Evolutionary conservation across 495 filamentous ascomycete species (phyloP).

Genomic region (Tuber magnatum): DNA sequence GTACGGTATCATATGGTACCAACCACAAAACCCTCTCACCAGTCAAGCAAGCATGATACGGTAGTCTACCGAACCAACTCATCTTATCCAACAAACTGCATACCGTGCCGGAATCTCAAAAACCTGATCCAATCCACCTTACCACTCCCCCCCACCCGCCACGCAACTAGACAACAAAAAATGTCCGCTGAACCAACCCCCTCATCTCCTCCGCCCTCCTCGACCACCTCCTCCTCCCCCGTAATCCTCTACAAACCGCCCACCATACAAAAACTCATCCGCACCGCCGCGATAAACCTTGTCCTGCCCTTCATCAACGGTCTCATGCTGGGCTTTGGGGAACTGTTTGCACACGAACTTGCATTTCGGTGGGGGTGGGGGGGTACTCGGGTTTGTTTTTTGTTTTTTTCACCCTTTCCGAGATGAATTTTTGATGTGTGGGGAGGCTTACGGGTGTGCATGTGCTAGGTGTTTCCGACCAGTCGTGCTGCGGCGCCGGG

Average conservation of each 20-base stretch:
- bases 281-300: slow-evolving; percentile 90
- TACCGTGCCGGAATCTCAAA: too few species aligned
- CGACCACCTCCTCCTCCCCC: slow-evolving; percentile 73
- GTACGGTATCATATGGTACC: too few species aligned
- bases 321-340: slow-evolving; percentile 95
- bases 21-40: too few species aligned
- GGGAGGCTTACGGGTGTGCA: not conserved
- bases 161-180: slow-evolving; percentile 5
- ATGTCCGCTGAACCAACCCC: slow-evolving; percentile 48
- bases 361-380: slow-evolving; percentile 91
- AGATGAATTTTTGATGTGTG: not conserved
- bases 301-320: slow-evolving; percentile 94
- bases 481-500: not conserved
- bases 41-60: too few species aligned
- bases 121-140: not conserved
- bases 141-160: not conserved
- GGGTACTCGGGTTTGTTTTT: slow-evolving; percentile 69
- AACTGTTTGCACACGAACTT: slow-evolving; percentile 90
- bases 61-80: too few species aligned
- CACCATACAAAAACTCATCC: slow-evolving; percentile 71
- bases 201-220: slow-evolving; percentile 73
- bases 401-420: not conserved
- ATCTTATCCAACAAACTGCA: too few species aligned
- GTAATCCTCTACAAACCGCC: slow-evolving; percentile 86
- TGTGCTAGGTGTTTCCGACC: not conserved